phyloP scores from a whole-genome alignment of 2,329 filamentous ascomycete genomes.

The Zasmidium angulare region DNA sequence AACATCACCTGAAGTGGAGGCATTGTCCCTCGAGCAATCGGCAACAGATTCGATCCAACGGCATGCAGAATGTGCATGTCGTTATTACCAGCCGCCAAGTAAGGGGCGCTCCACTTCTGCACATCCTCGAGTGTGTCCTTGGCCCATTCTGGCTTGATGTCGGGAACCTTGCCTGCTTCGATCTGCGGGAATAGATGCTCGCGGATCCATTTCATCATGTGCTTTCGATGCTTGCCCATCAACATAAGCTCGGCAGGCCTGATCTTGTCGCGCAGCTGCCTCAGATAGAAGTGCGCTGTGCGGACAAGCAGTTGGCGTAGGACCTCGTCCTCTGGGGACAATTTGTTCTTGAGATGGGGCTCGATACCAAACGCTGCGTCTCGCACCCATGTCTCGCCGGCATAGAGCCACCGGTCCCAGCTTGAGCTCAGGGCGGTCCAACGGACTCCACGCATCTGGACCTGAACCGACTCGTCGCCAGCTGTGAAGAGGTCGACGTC shows the following conservation, averaged over 20 bases:
- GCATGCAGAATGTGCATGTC: not conserved
- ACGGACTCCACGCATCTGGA: slow-evolving; percentile 3
- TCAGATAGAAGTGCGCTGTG: not conserved
- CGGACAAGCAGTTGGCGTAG: not conserved
- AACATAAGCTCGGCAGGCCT: not conserved
- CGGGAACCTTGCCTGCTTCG: not conserved
- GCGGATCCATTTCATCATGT: slow-evolving; percentile 5
- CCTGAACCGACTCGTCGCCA: not conserved
- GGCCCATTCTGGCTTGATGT: slow-evolving; percentile 1
- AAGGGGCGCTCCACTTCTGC: not conserved
- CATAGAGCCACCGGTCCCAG: not conserved
- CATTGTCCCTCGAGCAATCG: slow-evolving; percentile 34
- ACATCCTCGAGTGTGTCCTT: slow-evolving; percentile 3
- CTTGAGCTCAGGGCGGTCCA: not conserved
- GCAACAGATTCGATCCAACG: slow-evolving; percentile 37
- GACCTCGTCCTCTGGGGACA: not conserved
- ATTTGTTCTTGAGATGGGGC: not conserved
- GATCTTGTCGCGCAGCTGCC: not conserved
- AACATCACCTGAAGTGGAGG: slow-evolving; percentile 40
- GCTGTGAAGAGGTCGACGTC: slow-evolving; percentile 1
- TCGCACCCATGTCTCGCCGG: not conserved
- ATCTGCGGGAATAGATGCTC: slow-evolving; percentile 1
- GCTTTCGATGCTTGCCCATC: not conserved
- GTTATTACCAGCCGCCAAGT: not conserved
- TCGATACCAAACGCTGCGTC: slow-evolving; percentile 1